Conservation (phyloP, 495 filamentous ascomycete genomes). For the Cercophora samala region DNA sequence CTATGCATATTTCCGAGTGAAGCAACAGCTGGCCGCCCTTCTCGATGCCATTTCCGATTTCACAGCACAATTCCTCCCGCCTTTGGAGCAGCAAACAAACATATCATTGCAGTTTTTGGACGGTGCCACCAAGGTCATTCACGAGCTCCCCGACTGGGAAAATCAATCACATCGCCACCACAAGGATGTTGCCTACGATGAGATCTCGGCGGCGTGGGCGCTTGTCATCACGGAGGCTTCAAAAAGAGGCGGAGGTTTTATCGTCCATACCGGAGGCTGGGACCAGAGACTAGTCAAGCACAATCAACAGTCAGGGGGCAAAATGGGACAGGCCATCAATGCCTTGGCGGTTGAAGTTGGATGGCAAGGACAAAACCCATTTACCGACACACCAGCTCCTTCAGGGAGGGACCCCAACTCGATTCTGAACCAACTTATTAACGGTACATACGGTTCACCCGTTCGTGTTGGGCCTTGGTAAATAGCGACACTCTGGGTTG, state of each 20-base stretch:
- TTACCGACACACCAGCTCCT: slow-evolving; percentile 40
- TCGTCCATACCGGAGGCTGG: slow-evolving; percentile 89
- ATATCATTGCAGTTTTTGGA: slow-evolving; percentile 82
- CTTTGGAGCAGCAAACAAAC: slow-evolving; percentile 75
- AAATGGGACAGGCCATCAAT: slow-evolving; percentile 74
- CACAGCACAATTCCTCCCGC: slow-evolving; percentile 91
- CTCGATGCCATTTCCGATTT: slow-evolving; percentile 90
- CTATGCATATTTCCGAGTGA: slow-evolving; percentile 92
- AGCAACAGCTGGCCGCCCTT: slow-evolving; percentile 71
- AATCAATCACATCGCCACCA: slow-evolving; percentile 81
- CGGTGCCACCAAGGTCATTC: slow-evolving; percentile 82
- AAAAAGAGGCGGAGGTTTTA: slow-evolving; percentile 86
- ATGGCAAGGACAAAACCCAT: slow-evolving; percentile 62
- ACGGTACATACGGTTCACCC: slow-evolving; percentile 71
- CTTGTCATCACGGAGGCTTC: slow-evolving; percentile 87
- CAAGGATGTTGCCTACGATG: slow-evolving; percentile 93
- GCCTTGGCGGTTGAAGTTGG: slow-evolving; percentile 70
- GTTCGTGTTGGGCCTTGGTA: slow-evolving; percentile 74
- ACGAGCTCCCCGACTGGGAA: slow-evolving; percentile 83
- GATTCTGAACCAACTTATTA: slow-evolving; percentile 74
- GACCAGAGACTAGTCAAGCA: slow-evolving; percentile 85
- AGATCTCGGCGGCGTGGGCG: slow-evolving; percentile 90
- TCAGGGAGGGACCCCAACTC: slow-evolving; percentile 55
- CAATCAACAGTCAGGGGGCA: slow-evolving; percentile 80
- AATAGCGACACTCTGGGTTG: not conserved